These are phyloP conservation scores for Phialemoniopsis sp. DNA, from an alignment of 2,329 filamentous ascomycete species.

Conservation along the genomic window DNA sequence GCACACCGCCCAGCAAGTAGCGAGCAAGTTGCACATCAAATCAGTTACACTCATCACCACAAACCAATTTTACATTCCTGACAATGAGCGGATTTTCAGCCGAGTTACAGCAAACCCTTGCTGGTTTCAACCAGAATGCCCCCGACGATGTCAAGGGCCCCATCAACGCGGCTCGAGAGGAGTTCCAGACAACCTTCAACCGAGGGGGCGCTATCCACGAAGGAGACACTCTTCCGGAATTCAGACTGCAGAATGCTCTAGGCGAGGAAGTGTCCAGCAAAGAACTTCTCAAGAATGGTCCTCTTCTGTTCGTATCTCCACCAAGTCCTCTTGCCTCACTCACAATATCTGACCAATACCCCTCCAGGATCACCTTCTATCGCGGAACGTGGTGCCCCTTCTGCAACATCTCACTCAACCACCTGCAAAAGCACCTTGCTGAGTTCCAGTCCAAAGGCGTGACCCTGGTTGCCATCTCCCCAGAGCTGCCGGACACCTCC, in stretches of 20 bases:
- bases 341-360: too few species aligned
- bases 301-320: slow-evolving; percentile 18
- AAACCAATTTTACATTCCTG: too few species aligned
- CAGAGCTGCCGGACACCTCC: slow-evolving; percentile 31
- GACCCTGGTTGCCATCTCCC: slow-evolving; percentile 34
- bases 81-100: slow-evolving; percentile 2
- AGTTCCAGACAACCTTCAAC: slow-evolving; percentile 14
- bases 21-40: too few species aligned
- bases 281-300: slow-evolving; percentile 22
- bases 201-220: slow-evolving; percentile 20
- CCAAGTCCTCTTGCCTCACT: too few species aligned
- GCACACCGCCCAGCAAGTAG: too few species aligned
- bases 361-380: slow-evolving; percentile 36
- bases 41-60: too few species aligned
- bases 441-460: slow-evolving; percentile 30
- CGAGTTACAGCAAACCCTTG: neutral
- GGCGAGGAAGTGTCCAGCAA: slow-evolving; percentile 23
- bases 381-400: slow-evolving; percentile 41
- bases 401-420: slow-evolving; percentile 33
- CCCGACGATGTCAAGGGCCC: slow-evolving; percentile 1
- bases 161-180: neutral
- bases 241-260: slow-evolving; percentile 25
- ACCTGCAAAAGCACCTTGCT: slow-evolving; percentile 26
- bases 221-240: slow-evolving; percentile 25
- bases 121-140: slow-evolving; percentile 3